Evolutionary conservation across 176 grass and related monocot species (phyloP), one percentile per base, ranked within the genome.

Genomic region (Elaeis guineensis): DNA sequence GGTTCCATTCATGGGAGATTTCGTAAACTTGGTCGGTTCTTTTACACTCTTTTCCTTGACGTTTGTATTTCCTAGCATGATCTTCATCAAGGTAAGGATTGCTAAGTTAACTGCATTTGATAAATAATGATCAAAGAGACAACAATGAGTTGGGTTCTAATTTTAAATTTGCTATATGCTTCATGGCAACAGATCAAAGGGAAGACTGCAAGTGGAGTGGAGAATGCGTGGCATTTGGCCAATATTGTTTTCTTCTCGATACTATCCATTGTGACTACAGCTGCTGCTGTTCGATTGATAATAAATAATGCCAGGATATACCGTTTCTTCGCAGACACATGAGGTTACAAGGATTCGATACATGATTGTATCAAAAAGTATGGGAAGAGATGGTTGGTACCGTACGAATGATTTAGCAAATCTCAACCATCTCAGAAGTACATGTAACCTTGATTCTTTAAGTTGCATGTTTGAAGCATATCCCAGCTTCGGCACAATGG

Each of bases 1-100:
- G 32, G 85, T 95, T 72, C 89, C 89, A 0, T 95, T 95, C 79
- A 95, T 95, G 85, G 89, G 89, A 19, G 85, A 95, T 75, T 85
- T 95, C 51, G 89, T 95, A 39, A 95, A 89, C 79, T 82, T 95
- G 53, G 72, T 95, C 29, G 85, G 90, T 35, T 89, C 85, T 8
- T 95, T 95, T 78, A 75, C 85, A 16, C 85, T 95, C 59, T 85
- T 89, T 63, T 85, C 90, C 3, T 82, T 89, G 14, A 95, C 90
- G 19, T 95, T 95, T 77, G 57, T 80, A 4, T 95, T 95, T 79
- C 85, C 90, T 20, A 89, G 85, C 85, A 85, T 95, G 90, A 17
- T 72, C 61, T 21, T 89, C 52, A 63, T 95, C 49, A 94, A 94
- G 89, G 89, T 78, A 76, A 5, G 50, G 8, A 50, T 17, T 56